Percentiles rank a stretch among this genome's conserved stretches.
phyloP scores from a whole-genome alignment of 2,329 filamentous ascomycete genomes.

The Arthrocladium fulminans region DNA sequence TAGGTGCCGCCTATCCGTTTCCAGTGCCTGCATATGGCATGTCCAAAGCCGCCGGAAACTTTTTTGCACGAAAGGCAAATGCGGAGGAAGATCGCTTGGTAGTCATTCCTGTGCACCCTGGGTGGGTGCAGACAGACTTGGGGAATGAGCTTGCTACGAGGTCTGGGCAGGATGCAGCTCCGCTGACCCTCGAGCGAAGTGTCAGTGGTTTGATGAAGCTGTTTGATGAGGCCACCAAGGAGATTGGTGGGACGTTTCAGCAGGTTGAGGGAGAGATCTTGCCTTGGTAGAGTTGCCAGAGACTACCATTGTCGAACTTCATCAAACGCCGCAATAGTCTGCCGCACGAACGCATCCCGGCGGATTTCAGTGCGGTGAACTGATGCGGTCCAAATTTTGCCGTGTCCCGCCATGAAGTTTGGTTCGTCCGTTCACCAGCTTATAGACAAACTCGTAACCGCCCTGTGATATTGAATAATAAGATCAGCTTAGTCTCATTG shows the following conservation, averaged over 20 bases:
- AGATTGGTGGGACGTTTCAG: constrained; percentile 4
- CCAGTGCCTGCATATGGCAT: constrained; percentile 20
- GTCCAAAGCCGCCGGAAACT: constrained; percentile 23
- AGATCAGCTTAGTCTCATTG: too few relatives aligned
- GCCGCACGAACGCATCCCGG: too few relatives aligned
- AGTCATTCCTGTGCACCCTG: constrained; percentile 27
- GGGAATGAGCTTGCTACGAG: constrained; percentile 9
- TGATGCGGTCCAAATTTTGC: too few relatives aligned
- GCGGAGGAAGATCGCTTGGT: constrained; percentile 21
- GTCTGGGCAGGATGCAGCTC: constrained; percentile 12
- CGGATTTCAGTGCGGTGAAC: too few relatives aligned
- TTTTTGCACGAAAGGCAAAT: constrained; percentile 20
- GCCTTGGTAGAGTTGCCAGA: background rate
- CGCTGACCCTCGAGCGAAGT: constrained; percentile 13
- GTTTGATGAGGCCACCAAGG: constrained; percentile 15
- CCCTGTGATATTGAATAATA: too few relatives aligned
- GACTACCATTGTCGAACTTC: background rate
- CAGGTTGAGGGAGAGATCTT: background rate
- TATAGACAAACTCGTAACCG: too few relatives aligned
- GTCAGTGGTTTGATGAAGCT: constrained; percentile 12
- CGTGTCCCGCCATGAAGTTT: too few relatives aligned
- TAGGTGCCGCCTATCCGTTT: constrained; percentile 21
- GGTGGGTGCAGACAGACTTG: constrained; percentile 21
- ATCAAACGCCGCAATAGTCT: too few relatives aligned
- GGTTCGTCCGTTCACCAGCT: too few relatives aligned